phyloP scores from a whole-genome alignment of 371 early-diverging fungal species.

The Dentiscutata heterogama region DNA sequence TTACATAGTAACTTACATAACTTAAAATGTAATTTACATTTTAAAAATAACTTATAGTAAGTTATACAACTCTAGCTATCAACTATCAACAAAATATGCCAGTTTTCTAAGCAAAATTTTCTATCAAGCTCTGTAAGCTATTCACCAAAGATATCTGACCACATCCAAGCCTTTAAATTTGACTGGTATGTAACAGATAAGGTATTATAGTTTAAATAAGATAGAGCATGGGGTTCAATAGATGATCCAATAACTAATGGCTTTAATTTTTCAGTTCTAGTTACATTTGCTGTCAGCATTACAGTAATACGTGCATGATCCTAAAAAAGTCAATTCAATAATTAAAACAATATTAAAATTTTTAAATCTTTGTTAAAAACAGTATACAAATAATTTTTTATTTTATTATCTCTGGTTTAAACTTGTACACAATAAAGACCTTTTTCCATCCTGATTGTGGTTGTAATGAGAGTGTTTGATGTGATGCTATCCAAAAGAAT shows the following conservation, averaged over 20 bases:
- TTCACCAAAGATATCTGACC: background rate
- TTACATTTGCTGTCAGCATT: constrained; percentile 31
- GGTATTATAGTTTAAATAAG: background rate
- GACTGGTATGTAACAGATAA: constrained; percentile 35
- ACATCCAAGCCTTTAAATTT: constrained; percentile 46
- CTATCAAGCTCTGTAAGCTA: background rate
- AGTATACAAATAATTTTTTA: no score
- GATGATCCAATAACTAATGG: constrained; percentile 42
- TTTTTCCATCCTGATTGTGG: background rate
- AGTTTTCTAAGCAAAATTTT: background rate
- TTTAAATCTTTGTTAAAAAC: no score
- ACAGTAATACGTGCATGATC: constrained; percentile 23
- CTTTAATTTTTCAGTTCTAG: constrained; percentile 41
- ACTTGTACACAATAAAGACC: background rate
- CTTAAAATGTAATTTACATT: no score
- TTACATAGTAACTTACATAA: no score
- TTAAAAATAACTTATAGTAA: no score
- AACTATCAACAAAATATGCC: constrained; percentile 13
- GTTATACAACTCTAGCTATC: no score
- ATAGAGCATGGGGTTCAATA: constrained; percentile 39
- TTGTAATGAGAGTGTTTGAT: background rate
- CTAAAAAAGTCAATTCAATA: no score
- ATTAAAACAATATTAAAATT: no score
- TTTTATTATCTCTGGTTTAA: no score
- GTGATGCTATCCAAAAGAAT: background rate